phyloP scores from a whole-genome alignment of 2,329 filamentous ascomycete species.

The Dothideomycetes sp. region DNA sequence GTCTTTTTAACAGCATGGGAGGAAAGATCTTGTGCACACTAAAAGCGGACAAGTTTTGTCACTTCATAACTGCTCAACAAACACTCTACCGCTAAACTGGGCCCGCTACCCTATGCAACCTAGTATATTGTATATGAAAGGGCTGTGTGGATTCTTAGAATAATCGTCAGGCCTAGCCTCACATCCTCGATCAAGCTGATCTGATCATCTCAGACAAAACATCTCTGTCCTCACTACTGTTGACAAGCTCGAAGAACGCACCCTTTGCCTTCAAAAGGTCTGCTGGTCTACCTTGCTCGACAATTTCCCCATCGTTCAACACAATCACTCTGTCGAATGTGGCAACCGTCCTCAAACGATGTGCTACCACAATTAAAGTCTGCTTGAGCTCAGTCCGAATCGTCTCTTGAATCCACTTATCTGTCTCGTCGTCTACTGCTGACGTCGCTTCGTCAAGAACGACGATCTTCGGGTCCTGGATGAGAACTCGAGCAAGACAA shows the following conservation, averaged over 20 bases:
- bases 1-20: no score
- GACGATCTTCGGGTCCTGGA: constrained; percentile 81
- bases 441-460: constrained; percentile 67
- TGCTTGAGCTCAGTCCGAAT: constrained; percentile 73
- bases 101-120: no score
- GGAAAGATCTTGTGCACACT: no score
- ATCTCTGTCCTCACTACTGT: neutral
- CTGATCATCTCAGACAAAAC: no score
- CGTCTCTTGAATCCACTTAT: constrained; percentile 70
- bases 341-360: constrained; percentile 83
- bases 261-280: constrained; percentile 29
- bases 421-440: constrained; percentile 60
- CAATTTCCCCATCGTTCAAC: constrained; percentile 76
- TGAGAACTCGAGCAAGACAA: constrained; percentile 79
- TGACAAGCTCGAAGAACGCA: neutral
- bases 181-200: no score
- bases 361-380: constrained; percentile 78
- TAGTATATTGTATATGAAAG: no score
- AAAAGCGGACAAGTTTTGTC: no score
- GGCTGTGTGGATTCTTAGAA: no score
- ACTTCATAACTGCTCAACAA: no score
- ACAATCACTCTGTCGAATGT: constrained; percentile 93
- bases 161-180: no score
- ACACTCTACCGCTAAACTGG: no score
- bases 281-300: constrained; percentile 75